phyloP scores from a whole-genome alignment of 2,329 filamentous ascomycete genomes.

The Fusarium sp. region DNA sequence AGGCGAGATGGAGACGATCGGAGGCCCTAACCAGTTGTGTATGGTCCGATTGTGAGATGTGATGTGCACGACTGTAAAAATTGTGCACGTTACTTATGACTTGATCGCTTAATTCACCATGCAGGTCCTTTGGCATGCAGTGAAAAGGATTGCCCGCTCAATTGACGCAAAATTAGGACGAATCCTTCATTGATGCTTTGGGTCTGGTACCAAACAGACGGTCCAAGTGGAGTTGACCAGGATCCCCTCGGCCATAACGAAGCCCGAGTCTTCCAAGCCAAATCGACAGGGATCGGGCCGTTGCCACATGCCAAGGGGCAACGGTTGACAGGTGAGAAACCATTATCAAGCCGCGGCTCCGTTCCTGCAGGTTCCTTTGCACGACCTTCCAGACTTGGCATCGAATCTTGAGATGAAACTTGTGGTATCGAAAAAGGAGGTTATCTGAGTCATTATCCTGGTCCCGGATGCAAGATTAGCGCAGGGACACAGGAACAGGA shows the following conservation, averaged over 20 bases:
- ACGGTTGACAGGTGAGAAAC: background rate
- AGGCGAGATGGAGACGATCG: constrained; percentile 5
- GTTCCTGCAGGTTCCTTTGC: constrained; percentile 15
- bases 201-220: background rate
- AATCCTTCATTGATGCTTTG: no score
- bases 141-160: no score
- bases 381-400: constrained; percentile 30
- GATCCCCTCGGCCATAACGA: background rate
- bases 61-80: background rate
- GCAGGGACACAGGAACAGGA: background rate
- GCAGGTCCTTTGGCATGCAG: no score
- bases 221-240: background rate
- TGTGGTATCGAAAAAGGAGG: constrained; percentile 13
- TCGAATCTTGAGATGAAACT: constrained; percentile 13
- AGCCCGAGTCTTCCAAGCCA: background rate
- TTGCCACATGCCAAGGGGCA: constrained; percentile 26
- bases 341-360: background rate
- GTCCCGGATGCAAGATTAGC: constrained; percentile 2
- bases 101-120: no score
- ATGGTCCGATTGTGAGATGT: background rate
- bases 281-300: constrained; percentile 8
- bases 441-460: background rate
- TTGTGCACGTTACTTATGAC: background rate
- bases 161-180: no score
- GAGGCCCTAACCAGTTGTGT: constrained; percentile 10